phyloP scores from a whole-genome alignment of 1,139 yeast species.

The Pichia sp. region DNA sequence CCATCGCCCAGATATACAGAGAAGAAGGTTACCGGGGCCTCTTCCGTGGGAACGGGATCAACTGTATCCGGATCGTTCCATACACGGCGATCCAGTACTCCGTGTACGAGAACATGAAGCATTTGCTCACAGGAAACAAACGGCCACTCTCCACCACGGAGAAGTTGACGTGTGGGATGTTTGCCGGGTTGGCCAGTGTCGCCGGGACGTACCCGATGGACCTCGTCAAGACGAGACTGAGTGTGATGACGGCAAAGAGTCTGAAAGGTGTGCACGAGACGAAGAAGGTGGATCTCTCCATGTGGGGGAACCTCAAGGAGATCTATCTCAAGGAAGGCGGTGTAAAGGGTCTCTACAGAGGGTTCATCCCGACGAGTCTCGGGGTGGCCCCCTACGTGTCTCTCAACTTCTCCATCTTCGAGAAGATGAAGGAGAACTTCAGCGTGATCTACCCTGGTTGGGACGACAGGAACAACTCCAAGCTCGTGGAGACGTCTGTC shows the following conservation, averaged over 20 bases:
- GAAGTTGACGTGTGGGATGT: constrained; percentile 72
- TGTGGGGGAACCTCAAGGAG: constrained; percentile 51
- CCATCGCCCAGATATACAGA: constrained; percentile 73
- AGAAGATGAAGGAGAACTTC: constrained; percentile 60
- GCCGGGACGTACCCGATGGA: constrained; percentile 90
- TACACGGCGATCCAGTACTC: constrained; percentile 95
- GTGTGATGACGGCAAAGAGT: constrained; percentile 79
- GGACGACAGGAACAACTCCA: constrained; percentile 10
- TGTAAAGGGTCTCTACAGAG: constrained; percentile 71
- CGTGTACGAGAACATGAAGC: constrained; percentile 46
- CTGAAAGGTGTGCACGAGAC: constrained; percentile 41
- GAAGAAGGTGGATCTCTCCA: constrained; percentile 53
- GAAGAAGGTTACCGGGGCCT: constrained; percentile 92
- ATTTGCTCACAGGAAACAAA: constrained; percentile 32
- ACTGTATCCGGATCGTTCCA: constrained; percentile 88
- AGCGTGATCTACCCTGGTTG: constrained; percentile 27
- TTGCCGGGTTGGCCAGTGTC: constrained; percentile 82
- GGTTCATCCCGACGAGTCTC: constrained; percentile 81
- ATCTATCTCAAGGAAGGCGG: constrained; percentile 85
- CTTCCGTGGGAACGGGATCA: constrained; percentile 87
- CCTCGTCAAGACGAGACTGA: constrained; percentile 82
- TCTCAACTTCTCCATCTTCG: constrained; percentile 87
- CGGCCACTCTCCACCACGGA: constrained; percentile 46
- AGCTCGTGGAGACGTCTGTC: constrained; percentile 2
- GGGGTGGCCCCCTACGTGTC: constrained; percentile 99